Conservation (phyloP, 1,284 basidiomycete genomes). For the Cryptococcus maquisensis region DNA sequence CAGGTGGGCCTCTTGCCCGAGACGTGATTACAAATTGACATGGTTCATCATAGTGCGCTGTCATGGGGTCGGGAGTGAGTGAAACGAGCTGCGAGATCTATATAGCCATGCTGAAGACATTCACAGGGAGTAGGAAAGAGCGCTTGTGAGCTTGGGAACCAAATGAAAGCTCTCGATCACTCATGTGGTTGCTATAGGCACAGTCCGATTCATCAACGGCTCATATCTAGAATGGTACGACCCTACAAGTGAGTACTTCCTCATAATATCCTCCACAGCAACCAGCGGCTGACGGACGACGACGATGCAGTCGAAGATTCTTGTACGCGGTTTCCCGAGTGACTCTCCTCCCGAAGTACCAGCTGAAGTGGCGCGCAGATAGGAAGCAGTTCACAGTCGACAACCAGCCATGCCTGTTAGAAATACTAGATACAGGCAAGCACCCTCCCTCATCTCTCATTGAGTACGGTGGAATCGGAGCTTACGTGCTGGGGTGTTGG, state of each 20-base stretch:
- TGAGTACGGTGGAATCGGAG: too few relatives aligned
- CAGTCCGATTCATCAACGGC: conserved; percentile 36
- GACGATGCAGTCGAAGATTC: conserved; percentile 15
- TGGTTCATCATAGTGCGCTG: too few relatives aligned
- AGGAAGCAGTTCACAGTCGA: conserved; percentile 20
- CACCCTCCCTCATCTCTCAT: background rate
- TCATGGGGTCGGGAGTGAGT: too few relatives aligned
- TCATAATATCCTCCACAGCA: background rate
- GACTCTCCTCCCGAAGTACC: background rate
- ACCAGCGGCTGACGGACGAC: conserved; percentile 28
- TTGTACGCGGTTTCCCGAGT: background rate
- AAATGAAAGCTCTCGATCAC: too few relatives aligned
- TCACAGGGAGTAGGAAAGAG: too few relatives aligned
- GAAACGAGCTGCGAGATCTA: too few relatives aligned
- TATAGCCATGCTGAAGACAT: too few relatives aligned
- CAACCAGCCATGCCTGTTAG: conserved; percentile 27
- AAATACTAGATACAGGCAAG: conserved; percentile 40
- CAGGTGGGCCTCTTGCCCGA: too few relatives aligned
- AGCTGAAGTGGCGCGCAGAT: background rate
- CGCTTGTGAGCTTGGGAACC: too few relatives aligned
- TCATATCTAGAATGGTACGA: conserved; percentile 38
- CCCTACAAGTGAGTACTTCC: conserved; percentile 34
- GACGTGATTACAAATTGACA: too few relatives aligned
- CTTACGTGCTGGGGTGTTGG: too few relatives aligned
- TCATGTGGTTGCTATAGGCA: background rate